phyloP scores from a whole-genome alignment of 1,139 yeast species.

The Pichia inconspicua region DNA sequence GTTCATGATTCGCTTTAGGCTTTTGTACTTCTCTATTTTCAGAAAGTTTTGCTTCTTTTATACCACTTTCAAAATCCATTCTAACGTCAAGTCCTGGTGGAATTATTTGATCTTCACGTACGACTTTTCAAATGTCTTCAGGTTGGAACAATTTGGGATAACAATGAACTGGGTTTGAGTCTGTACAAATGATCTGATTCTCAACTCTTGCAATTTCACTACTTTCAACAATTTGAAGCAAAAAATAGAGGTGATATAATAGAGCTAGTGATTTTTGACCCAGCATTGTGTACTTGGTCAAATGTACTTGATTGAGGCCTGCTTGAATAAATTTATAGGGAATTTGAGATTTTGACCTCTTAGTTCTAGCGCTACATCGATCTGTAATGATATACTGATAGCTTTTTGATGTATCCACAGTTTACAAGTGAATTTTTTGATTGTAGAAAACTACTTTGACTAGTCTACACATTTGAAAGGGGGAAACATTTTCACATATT shows the following conservation, averaged over 20 bases:
- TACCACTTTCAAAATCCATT: slow-evolving; percentile 59
- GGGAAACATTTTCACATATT: too few relatives aligned
- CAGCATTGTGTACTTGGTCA: neutral
- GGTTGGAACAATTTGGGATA: slow-evolving; percentile 61
- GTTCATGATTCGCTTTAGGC: slow-evolving; percentile 9
- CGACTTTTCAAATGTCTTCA: slow-evolving; percentile 56
- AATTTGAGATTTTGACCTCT: too few relatives aligned
- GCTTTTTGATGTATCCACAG: too few relatives aligned
- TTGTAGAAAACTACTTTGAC: too few relatives aligned
- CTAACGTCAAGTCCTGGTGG: slow-evolving; percentile 77
- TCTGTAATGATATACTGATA: too few relatives aligned
- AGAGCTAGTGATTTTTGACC: neutral
- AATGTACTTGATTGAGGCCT: too few relatives aligned
- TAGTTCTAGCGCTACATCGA: too few relatives aligned
- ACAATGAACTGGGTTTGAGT: slow-evolving; percentile 43
- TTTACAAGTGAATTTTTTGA: too few relatives aligned
- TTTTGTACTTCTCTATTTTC: slow-evolving; percentile 14
- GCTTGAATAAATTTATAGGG: too few relatives aligned
- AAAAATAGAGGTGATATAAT: neutral
- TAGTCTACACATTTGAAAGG: too few relatives aligned
- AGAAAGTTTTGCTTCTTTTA: slow-evolving; percentile 54
- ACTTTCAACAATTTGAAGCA: neutral
- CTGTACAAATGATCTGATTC: slow-evolving; percentile 38
- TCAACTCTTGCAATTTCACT: neutral
- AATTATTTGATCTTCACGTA: slow-evolving; percentile 60